A percentile compares a stretch with the other conserved stretches of the same genome.
These are phyloP conservation scores for Wickerhamomyces queroliae DNA, from an alignment of 805 yeast species.

Conservation along the genomic window DNA sequence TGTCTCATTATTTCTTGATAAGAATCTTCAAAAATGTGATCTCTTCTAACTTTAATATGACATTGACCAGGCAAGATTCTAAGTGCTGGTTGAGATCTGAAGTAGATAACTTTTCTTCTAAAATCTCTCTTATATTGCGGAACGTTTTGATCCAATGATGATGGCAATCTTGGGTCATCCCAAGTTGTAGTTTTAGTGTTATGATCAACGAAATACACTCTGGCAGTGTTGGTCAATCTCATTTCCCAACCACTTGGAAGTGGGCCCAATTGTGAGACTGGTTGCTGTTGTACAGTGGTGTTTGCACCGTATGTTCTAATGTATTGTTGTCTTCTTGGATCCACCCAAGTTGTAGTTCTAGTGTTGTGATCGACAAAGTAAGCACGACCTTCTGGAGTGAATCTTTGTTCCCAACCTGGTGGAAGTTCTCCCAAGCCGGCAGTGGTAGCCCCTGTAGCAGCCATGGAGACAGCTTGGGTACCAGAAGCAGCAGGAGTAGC, in stretches of 20 bases:
- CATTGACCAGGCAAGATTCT: slow-evolving; percentile 98
- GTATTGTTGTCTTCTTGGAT: slow-evolving; percentile 97
- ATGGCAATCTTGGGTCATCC: slow-evolving; percentile 99
- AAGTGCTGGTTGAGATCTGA: slow-evolving; percentile 96
- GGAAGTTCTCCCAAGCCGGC: slow-evolving; percentile 97
- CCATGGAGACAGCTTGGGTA: slow-evolving; percentile 61
- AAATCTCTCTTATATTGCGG: slow-evolving; percentile 99
- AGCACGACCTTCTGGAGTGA: slow-evolving; percentile 97
- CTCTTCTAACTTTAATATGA: slow-evolving; percentile 95
- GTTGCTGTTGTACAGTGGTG: slow-evolving; percentile 95
- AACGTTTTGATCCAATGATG: slow-evolving; percentile 94
- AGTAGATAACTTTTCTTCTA: slow-evolving; percentile 93
- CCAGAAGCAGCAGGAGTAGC: slow-evolving; percentile 39
- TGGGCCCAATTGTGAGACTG: slow-evolving; percentile 96
- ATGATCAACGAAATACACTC: slow-evolving; percentile 98
- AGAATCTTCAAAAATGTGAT: slow-evolving; percentile 93
- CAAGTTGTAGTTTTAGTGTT: slow-evolving; percentile 98
- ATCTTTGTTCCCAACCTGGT: slow-evolving; percentile 98
- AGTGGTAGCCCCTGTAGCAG: slow-evolving; percentile 77
- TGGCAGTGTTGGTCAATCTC: slow-evolving; percentile 97
- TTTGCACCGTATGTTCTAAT: slow-evolving; percentile 89
- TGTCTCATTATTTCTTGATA: slow-evolving; percentile 99
- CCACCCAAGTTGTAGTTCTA: slow-evolving; percentile 99
- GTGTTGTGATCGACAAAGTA: slow-evolving; percentile 98
- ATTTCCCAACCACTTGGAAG: slow-evolving; percentile 99